Conservation (phyloP, 371 early-diverging fungal species). For the Mucor piriformis region DNA sequence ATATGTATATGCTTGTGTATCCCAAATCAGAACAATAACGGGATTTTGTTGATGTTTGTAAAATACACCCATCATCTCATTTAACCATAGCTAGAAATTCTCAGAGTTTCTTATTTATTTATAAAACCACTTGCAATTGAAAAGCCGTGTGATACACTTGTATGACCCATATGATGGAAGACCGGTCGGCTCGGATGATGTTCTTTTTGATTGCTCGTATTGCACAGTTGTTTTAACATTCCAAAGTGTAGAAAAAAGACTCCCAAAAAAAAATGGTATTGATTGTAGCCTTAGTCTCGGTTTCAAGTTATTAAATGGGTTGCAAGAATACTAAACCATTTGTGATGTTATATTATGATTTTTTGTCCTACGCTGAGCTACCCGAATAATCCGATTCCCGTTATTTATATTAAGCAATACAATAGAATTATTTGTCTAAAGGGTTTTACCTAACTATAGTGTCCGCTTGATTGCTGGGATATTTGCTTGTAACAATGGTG, state of each 20-base stretch:
- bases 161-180: constrained; percentile 11
- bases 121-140: background rate
- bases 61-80: background rate
- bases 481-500: background rate
- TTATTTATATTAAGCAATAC: background rate
- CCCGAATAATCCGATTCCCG: constrained; percentile 11
- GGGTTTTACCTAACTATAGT: background rate
- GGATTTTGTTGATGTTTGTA: background rate
- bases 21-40: background rate
- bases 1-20: background rate
- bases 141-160: constrained; percentile 18
- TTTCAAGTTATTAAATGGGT: too few relatives aligned
- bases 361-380: background rate
- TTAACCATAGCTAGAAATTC: background rate
- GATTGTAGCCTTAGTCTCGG: too few relatives aligned
- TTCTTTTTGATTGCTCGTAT: background rate
- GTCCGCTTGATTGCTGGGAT: background rate
- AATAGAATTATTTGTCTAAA: background rate
- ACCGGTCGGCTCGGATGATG: constrained; percentile 24
- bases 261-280: too few relatives aligned
- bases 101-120: background rate
- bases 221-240: background rate
- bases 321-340: background rate
- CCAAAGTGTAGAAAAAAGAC: too few relatives aligned
- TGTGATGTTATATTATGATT: background rate